These are phyloP conservation scores for Plasmodium gonderi DNA, from an alignment of 169 alveolate genomes.

Conservation along the genomic window DNA sequence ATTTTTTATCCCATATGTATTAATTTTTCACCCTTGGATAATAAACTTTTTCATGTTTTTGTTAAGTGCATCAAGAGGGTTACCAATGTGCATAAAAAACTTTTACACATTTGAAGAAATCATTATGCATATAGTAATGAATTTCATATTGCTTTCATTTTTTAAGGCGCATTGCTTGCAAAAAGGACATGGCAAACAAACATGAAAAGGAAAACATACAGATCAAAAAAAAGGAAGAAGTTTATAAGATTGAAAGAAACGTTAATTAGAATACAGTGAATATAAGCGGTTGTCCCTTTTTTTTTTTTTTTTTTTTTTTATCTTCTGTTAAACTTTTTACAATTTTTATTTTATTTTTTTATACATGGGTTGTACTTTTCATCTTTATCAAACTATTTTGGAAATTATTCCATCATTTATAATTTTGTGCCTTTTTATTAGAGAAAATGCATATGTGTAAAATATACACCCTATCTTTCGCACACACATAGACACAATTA, in stretches of 20 bases:
- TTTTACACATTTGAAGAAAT: neutral
- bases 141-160: neutral
- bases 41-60: no score
- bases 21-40: neutral
- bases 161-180: conserved; percentile 44
- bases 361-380: neutral
- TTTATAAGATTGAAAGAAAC: conserved; percentile 82
- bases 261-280: conserved; percentile 75
- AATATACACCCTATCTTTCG: no score
- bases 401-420: neutral
- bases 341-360: neutral
- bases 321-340: neutral
- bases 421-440: neutral
- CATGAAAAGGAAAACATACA: conserved; percentile 82
- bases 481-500: neutral
- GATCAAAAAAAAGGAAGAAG: conserved; percentile 77
- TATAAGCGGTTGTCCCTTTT: neutral
- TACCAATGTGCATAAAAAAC: no score
- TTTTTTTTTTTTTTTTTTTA: neutral
- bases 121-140: neutral
- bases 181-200: conserved; percentile 83
- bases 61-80: no score
- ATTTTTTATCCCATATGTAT: neutral
- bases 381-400: neutral
- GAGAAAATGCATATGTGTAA: neutral